Evolutionary conservation across 2,329 filamentous ascomycete genomes (phyloP), one percentile per base, ranked within the genome.

Genomic region (Aspergillus piperis): DNA sequence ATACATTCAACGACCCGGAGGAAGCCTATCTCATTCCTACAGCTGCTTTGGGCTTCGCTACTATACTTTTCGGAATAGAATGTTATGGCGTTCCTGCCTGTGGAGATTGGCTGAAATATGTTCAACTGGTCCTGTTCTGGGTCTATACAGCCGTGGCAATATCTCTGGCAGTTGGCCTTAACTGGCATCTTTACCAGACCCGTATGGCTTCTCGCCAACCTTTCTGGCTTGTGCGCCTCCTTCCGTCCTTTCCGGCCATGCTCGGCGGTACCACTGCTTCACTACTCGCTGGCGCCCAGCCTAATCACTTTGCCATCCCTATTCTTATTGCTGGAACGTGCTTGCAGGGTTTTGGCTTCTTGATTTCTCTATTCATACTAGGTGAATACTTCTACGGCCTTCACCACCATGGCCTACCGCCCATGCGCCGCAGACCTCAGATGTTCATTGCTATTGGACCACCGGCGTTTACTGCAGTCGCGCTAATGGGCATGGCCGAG

Each of bases 401-500:
- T 6, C 32, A 41, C 15, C 32, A 54, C 8, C 7, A 27, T 8
- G 51, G 51, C 5, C 6, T 54, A 3, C 51, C 51, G 10, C 36
- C 51, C 3, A 41, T 41, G 32, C 32, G 36, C 3, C 51, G 36
- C 11, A 19, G 51, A 15, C 51, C 51, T 3, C 32, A 41, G 10
- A 41, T 54, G 36, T 54, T 54, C 21, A 54, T 54, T 8, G 32
- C 32, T 6, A 32, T 41, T n/a, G 51, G 51, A 2, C 51, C 51
- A 3, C 51, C 51, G 5, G 51, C 51, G 1, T 54, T 54, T 17
- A 39, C 51, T 8, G 32, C 32, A 3, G 30, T 54, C 4, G 51
- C 51, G 8, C 36, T 54, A 21, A 54, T 54, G 32, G 51, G 51
- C 21, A 54, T 54, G 51, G 51, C 51, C 3, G 19, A 54, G 13